These are phyloP conservation scores for Cynara cardunculus DNA, from an alignment of 129 eudicot genomes.

Conservation along the genomic window DNA sequence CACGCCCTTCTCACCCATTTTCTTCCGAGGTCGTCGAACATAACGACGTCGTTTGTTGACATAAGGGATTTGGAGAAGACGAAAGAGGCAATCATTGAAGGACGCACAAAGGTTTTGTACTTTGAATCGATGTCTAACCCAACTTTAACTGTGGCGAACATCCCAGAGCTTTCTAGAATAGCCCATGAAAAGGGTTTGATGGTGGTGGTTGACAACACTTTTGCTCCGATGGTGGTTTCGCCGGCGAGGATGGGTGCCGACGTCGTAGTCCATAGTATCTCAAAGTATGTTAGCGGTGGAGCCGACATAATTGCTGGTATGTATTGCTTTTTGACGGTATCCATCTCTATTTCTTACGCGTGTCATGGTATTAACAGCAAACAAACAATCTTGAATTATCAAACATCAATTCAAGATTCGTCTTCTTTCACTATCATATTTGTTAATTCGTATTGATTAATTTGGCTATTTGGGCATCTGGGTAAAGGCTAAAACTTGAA, in stretches of 20 bases:
- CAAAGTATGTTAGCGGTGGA: conserved; percentile 72
- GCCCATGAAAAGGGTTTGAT: conserved; percentile 58
- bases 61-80: conserved; percentile 39
- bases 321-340: not conserved
- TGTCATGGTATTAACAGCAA: conserved; percentile 12
- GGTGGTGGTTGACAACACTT: conserved; percentile 63
- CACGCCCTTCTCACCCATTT: conserved; percentile 62
- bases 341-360: conserved; percentile 5
- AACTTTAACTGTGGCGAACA: conserved; percentile 54
- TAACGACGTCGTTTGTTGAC: conserved; percentile 62
- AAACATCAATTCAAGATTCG: not conserved
- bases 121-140: conserved; percentile 69
- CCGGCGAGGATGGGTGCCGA: conserved; percentile 76
- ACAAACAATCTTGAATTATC: not conserved
- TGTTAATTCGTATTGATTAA: not conserved
- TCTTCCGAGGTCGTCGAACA: conserved; percentile 51
- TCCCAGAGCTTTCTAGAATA: conserved; percentile 51
- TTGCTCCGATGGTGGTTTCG: conserved; percentile 63
- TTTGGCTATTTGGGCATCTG: conserved; percentile 8
- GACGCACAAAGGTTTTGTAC: conserved; percentile 58
- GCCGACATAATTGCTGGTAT: conserved; percentile 75
- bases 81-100: conserved; percentile 49
- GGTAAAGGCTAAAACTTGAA: conserved; percentile 2
- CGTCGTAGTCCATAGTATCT: conserved; percentile 59
- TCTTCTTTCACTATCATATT: not conserved